Evolutionary conservation across 495 filamentous ascomycete species (phyloP), one percentile per base, ranked within the genome.

Genomic region (Aspergillus sclerotioniger): DNA sequence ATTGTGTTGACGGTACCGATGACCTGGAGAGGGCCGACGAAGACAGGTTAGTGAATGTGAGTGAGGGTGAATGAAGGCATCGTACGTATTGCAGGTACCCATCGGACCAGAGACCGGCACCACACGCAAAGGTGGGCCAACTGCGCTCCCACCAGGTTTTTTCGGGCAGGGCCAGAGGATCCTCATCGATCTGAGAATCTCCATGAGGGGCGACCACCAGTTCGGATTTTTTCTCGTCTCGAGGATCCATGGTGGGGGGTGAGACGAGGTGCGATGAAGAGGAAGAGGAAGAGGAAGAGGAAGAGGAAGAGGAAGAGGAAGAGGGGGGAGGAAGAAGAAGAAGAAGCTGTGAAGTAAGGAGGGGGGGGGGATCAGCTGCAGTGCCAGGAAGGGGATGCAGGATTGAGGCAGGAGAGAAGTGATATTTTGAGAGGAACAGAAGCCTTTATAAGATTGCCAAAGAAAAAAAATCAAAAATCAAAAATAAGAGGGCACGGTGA

Each of bases 71-170:
- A 4, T 8, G 17, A 13, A 33, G 4, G 37, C 25, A 32, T 3
- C 67, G 51, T 68, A 86, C 89, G 57, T 86, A 88, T 76, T 95
- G 92, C 67, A 96, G 81, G 68, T 96, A 96, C 13, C 92, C 92
- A 68, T 96, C 92, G 19, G 89, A 91, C 71, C 95, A 96, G 2
- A 96, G 77, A 61, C 92, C 92, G 41, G 92, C 89, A 58, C 92
- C 92, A 63, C 91, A 96, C 47, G 91, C 91, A 51, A 94, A 84
- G 1, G 81, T 82, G 13, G 84, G 84, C 82, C 83, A 86, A 50
- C 80, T 76, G 54, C 83, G 77, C 60, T 87, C 81, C 84, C 84
- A 86, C 52, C 74, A 74, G 33, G 70, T 63, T 60, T 84, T 84
- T 15, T 32, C 21, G 5, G 28, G 29, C 5, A 7, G 12, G 7